A percentile compares a stretch with the other conserved stretches of the same genome.
phyloP scores from a whole-genome alignment of 352 stramenopile genomes.

The Pythium aphanidermatum region DNA sequence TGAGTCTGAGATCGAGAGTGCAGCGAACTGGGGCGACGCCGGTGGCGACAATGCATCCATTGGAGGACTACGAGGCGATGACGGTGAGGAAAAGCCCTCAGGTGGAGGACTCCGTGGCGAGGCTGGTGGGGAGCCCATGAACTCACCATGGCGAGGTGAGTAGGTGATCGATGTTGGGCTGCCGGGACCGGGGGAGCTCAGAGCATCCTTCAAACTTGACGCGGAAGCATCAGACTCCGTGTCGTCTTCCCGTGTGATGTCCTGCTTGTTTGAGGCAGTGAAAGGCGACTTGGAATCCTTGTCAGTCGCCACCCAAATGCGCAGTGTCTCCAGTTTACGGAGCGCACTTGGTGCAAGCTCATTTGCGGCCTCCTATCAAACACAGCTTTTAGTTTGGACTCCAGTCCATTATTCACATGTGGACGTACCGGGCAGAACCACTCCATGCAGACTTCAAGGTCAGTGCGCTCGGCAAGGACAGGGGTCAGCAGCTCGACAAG shows the following conservation, averaged over 20 bases:
- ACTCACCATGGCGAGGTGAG: conserved; percentile 5
- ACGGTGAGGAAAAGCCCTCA: conserved; percentile 30
- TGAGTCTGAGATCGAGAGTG: conserved; percentile 35
- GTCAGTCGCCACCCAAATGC: conserved; percentile 84
- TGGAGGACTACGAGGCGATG: conserved; percentile 27
- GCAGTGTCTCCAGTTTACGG: conserved; percentile 68
- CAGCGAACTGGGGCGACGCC: conserved; percentile 34
- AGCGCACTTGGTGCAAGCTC: conserved; percentile 48
- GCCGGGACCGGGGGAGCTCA: conserved; percentile 42
- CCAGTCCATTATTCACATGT: background rate
- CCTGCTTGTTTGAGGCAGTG: conserved; percentile 27
- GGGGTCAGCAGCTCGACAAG: conserved; percentile 77
- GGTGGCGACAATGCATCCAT: conserved; percentile 19
- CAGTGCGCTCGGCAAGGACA: conserved; percentile 69
- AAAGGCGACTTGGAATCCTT: conserved; percentile 86
- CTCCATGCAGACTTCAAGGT: conserved; percentile 85
- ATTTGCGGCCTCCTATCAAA: conserved; percentile 51
- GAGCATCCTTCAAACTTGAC: conserved; percentile 30
- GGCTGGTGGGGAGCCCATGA: conserved; percentile 33
- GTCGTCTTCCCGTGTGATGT: conserved; percentile 43
- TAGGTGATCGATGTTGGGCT: conserved; percentile 40
- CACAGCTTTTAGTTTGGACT: background rate
- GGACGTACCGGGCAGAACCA: conserved; percentile 74
- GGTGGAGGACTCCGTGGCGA: conserved; percentile 39
- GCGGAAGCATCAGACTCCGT: conserved; percentile 60